phyloP scores from a whole-genome alignment of 768 basidiomycete species.

The Cystobasidium ongulense region DNA sequence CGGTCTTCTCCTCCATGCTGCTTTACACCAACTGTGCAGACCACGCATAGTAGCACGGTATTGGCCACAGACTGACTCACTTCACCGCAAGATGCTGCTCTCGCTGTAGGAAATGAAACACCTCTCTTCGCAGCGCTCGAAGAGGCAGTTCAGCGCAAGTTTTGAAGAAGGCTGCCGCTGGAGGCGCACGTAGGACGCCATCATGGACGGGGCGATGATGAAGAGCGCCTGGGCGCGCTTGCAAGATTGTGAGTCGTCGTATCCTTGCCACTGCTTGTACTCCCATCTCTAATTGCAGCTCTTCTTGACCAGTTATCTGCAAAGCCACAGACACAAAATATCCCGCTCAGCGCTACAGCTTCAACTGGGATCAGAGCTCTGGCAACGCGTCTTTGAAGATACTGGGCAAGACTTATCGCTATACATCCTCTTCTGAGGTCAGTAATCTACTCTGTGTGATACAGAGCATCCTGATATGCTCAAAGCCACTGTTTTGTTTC shows the following conservation, averaged over 20 bases:
- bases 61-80: too few species aligned
- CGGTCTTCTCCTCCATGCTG: too few species aligned
- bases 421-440: not conserved
- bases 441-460: not conserved
- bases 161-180: not conserved
- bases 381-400: slow-evolving; percentile 9
- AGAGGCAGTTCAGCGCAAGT: not conserved
- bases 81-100: too few species aligned
- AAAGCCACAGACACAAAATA: slow-evolving; percentile 13
- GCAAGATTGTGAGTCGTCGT: slow-evolving; percentile 5
- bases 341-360: not conserved
- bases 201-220: slow-evolving; percentile 5
- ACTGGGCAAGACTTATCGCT: not conserved
- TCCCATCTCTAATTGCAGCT: not conserved
- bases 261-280: not conserved
- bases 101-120: not conserved
- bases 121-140: not conserved
- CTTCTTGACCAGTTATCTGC: not conserved
- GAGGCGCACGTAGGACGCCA: not conserved
- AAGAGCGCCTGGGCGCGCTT: slow-evolving; percentile 14
- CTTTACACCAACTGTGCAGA: too few species aligned
- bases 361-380: not conserved
- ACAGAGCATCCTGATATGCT: not conserved
- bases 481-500: not conserved
- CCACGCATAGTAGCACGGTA: too few species aligned